Evolutionary conservation across 225 moss, liverwort and hornwort genomes (phyloP), one percentile per base, ranked within the genome.

Genomic region (Pseudoscleropodium purum): DNA sequence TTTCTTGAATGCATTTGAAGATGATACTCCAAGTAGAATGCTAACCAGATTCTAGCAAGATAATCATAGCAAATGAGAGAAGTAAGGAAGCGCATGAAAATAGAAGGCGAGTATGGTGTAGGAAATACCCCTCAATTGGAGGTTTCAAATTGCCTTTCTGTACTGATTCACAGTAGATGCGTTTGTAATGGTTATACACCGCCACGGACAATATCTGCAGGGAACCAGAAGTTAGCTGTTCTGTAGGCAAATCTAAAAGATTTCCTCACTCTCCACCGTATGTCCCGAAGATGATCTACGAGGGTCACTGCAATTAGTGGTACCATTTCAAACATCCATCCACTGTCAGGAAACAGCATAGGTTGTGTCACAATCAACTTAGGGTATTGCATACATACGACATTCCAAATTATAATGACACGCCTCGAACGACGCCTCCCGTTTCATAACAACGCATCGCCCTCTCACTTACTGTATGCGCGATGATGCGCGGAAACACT

Each of bases 111-210:
- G 14, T 43, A 85, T 59, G 57, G 65, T 81, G 72, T 65, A 67
- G 33, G 77, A 75, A 49, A 74, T 90, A 93, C 94, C 95, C 95
- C 51, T 96, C 86, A 76, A 86, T 90, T 62, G 91, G 85, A 89
- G 94, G 91, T 92, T 95, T 97, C 88, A 90, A 91, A 54, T 94
- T 94, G 92, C 93, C 95, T 91, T 94, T 97, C 85, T 94, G 93
- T 91, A 96, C 84, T 87, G 96, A 96, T 85, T 97, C 99, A 79
- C 93, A 96, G 84, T 95, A 96, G 81, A 99, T 96, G 79, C 99
- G 97, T 83, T 99, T 99, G 89, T 99, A 99, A 88, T 99, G 99
- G 91, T 99, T 99, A 84, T 99, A 96, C 41, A 99, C 96, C 82
- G 97, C 99, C 91, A 99, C 97, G 61, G 99, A 90, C 81, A 99